phyloP scores from a whole-genome alignment of 176 grass and related monocot genomes.

The Saccharum spontaneum region DNA sequence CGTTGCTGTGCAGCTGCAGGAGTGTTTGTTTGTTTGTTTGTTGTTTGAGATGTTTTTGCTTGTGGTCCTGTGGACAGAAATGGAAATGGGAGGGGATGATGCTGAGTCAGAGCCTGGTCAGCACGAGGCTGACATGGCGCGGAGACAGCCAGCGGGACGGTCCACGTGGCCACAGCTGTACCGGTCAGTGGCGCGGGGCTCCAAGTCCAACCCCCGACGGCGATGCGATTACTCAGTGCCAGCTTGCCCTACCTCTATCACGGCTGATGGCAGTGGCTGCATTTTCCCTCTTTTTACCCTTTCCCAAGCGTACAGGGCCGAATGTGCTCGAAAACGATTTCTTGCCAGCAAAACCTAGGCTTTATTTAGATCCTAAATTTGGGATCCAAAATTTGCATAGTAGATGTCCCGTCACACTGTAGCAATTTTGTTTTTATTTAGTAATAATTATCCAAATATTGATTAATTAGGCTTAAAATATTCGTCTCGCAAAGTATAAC shows the following conservation, averaged over 20 bases:
- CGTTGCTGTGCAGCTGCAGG: no score
- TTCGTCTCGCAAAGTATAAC: no score
- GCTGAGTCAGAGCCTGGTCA: constrained; percentile 6
- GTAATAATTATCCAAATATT: no score
- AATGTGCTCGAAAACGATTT: background rate
- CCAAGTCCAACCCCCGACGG: background rate
- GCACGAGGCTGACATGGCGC: background rate
- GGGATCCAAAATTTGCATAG: no score
- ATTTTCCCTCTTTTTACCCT: background rate
- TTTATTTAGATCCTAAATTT: no score
- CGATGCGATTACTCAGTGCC: constrained; percentile 1
- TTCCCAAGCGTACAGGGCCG: background rate
- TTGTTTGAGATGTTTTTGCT: background rate
- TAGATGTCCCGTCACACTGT: no score
- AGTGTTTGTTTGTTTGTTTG: no score
- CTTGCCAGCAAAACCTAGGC: background rate
- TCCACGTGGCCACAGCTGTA: constrained; percentile 19
- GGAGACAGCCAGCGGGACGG: background rate
- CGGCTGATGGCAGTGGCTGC: background rate
- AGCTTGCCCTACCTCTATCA: background rate
- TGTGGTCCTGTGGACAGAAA: background rate
- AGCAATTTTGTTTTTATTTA: no score
- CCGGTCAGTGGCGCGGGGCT: background rate
- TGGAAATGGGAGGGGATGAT: background rate
- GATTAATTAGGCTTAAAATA: no score